Conservation (phyloP, 768 basidiomycete species). For the Termitomyces sp. region DNA sequence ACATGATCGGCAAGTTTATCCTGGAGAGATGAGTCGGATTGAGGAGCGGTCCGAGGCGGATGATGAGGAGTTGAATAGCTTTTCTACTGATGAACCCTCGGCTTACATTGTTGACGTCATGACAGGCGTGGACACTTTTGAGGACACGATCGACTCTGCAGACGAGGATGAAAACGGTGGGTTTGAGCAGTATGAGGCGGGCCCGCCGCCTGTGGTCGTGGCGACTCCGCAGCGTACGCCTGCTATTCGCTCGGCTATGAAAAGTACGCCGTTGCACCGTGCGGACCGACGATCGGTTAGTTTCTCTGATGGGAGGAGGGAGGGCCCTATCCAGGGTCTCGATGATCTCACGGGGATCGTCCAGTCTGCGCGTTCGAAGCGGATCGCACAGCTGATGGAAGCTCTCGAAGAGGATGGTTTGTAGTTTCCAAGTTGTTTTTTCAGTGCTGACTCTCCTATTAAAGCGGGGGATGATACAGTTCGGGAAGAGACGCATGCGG, state of each 20-base stretch:
- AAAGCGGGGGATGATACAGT: slow-evolving; percentile 36
- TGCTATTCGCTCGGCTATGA: slow-evolving; percentile 41
- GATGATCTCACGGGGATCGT: slow-evolving; percentile 36
- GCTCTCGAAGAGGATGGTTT: slow-evolving; percentile 68
- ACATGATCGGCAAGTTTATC: slow-evolving; percentile 13
- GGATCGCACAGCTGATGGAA: slow-evolving; percentile 79
- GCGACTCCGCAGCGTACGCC: slow-evolving; percentile 34
- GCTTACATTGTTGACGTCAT: slow-evolving; percentile 49
- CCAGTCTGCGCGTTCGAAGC: slow-evolving; percentile 69
- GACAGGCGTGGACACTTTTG: slow-evolving; percentile 44
- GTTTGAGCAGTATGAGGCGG: slow-evolving; percentile 33
- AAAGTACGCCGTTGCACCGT: slow-evolving; percentile 33
- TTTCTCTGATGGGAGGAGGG: slow-evolving; percentile 91
- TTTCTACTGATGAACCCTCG: slow-evolving; percentile 65
- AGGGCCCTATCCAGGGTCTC: slow-evolving; percentile 79
- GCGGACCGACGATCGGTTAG: slow-evolving; percentile 83
- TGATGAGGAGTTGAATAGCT: slow-evolving; percentile 67
- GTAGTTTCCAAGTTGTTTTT: slow-evolving; percentile 18
- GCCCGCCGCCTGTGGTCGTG: background rate
- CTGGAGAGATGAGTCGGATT: slow-evolving; percentile 43
- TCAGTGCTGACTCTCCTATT: slow-evolving; percentile 48
- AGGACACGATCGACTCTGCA: slow-evolving; percentile 49
- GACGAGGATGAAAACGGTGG: slow-evolving; percentile 33
- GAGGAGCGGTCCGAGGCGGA: slow-evolving; percentile 49
- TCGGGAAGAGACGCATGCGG: slow-evolving; percentile 47